Evolutionary conservation across 2,329 filamentous ascomycete species (phyloP).

Genomic region (Blastomyces parvus): DNA sequence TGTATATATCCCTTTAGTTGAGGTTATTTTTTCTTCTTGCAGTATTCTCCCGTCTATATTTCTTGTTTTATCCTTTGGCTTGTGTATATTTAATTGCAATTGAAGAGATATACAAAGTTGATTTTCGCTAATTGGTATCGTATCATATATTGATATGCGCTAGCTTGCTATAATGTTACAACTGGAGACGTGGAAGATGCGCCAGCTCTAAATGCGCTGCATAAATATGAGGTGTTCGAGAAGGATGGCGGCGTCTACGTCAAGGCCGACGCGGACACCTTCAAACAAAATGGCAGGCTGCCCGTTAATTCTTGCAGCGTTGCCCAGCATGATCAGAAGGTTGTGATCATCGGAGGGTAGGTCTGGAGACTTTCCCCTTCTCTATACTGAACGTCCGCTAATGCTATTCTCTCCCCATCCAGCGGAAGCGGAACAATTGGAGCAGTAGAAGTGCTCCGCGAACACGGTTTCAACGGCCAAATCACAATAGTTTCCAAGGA

Average conservation of each 20-base stretch:
- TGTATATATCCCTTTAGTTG: conserved; percentile 20
- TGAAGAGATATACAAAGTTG: conserved; percentile 12
- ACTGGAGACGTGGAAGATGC: conserved; percentile 94
- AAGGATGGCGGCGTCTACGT: conserved; percentile 79
- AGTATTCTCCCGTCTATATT: background rate
- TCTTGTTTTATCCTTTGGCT: background rate
- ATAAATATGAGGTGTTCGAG: conserved; percentile 70
- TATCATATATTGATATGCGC: conserved; percentile 2
- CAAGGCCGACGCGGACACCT: conserved; percentile 63
- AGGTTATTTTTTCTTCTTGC: background rate
- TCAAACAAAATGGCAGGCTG: conserved; percentile 66
- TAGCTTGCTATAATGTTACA: conserved; percentile 83
- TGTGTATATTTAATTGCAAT: background rate
- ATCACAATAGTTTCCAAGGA: conserved; percentile 80
- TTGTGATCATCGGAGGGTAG: conserved; percentile 73
- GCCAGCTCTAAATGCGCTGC: conserved; percentile 76
- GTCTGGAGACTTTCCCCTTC: conserved; percentile 15
- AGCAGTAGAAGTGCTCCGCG: conserved; percentile 70
- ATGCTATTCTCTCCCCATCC: conserved; percentile 4
- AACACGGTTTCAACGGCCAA: conserved; percentile 66
- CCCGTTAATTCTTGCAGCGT: conserved; percentile 64
- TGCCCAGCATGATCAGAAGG: conserved; percentile 49
- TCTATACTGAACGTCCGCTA: background rate
- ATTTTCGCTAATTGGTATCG: conserved; percentile 12
- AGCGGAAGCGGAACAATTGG: conserved; percentile 77